Evolutionary conservation across 140 eudicot genomes (phyloP).

Genomic region (Senecio squalidus): DNA sequence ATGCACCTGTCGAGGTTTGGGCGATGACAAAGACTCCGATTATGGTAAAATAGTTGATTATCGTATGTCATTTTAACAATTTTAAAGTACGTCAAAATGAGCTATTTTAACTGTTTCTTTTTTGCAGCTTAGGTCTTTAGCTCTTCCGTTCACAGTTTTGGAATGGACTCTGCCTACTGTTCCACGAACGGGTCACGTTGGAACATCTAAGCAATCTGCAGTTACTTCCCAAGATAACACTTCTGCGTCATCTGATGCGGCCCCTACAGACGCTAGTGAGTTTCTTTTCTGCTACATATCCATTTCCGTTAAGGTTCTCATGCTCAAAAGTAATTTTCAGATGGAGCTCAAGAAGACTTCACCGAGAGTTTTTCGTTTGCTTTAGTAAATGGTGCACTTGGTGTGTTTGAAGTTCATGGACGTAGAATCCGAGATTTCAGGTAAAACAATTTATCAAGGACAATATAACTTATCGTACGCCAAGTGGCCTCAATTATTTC

Average conservation of each 20-base stretch:
- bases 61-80: too few relatives aligned
- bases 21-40: conserved; percentile 95
- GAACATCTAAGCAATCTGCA: conserved; percentile 52
- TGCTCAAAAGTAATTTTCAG: conserved; percentile 35
- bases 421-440: conserved; percentile 95
- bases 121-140: conserved; percentile 95
- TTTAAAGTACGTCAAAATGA: neutral
- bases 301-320: conserved; percentile 4
- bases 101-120: neutral
- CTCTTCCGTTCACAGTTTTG: conserved; percentile 94
- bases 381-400: conserved; percentile 89
- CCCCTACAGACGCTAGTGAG: conserved; percentile 71
- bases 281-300: conserved; percentile 1
- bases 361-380: conserved; percentile 96
- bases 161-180: conserved; percentile 99
- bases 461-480: too few relatives aligned
- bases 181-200: conserved; percentile 64
- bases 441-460: conserved; percentile 26
- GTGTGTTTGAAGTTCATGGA: conserved; percentile 97
- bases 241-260: conserved; percentile 27
- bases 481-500: too few relatives aligned
- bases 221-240: conserved; percentile 26
- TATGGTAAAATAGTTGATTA: conserved; percentile 48
- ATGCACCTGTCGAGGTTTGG: conserved; percentile 99
- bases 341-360: conserved; percentile 79